phyloP scores from a whole-genome alignment of 2,329 filamentous ascomycete genomes.

The Fusarium solani-melongenae region DNA sequence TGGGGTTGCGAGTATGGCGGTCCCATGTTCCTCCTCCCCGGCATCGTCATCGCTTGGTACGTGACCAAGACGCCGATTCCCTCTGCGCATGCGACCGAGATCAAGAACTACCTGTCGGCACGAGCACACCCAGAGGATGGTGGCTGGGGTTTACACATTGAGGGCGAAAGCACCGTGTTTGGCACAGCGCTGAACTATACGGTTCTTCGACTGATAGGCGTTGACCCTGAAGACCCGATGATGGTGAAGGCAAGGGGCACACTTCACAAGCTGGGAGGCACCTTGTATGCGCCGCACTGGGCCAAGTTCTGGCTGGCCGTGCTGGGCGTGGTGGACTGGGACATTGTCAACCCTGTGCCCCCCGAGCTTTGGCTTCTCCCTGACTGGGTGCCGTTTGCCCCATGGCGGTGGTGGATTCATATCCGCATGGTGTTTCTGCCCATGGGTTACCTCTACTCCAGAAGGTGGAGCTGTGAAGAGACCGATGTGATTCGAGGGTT shows the following conservation, averaged over 20 bases:
- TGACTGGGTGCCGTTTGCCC: constrained; percentile 89
- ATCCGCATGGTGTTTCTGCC: constrained; percentile 96
- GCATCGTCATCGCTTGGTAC: constrained; percentile 87
- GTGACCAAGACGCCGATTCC: constrained; percentile 89
- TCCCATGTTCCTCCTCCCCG: constrained; percentile 93
- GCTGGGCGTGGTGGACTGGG: constrained; percentile 86
- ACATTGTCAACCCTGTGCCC: constrained; percentile 92
- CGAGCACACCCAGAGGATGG: constrained; percentile 87
- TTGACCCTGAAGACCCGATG: constrained; percentile 82
- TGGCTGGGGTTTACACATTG: constrained; percentile 97
- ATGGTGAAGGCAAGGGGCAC: constrained; percentile 87
- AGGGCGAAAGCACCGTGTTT: constrained; percentile 91
- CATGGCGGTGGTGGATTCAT: constrained; percentile 98
- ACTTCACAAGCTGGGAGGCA: constrained; percentile 87
- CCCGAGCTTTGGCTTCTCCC: constrained; percentile 94
- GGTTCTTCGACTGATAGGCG: constrained; percentile 81
- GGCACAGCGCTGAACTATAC: constrained; percentile 92
- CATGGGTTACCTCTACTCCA: constrained; percentile 92
- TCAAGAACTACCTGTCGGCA: constrained; percentile 91
- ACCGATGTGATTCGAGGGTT: constrained; percentile 79
- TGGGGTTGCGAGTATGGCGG: constrained; percentile 99
- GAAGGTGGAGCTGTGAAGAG: constrained; percentile 80
- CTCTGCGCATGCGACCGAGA: constrained; percentile 82
- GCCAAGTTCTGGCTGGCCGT: constrained; percentile 95
- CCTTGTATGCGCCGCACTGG: constrained; percentile 89